These are phyloP conservation scores for Cydonia oblonga DNA, from an alignment of 331 rosid genomes.

Conservation along the genomic window DNA sequence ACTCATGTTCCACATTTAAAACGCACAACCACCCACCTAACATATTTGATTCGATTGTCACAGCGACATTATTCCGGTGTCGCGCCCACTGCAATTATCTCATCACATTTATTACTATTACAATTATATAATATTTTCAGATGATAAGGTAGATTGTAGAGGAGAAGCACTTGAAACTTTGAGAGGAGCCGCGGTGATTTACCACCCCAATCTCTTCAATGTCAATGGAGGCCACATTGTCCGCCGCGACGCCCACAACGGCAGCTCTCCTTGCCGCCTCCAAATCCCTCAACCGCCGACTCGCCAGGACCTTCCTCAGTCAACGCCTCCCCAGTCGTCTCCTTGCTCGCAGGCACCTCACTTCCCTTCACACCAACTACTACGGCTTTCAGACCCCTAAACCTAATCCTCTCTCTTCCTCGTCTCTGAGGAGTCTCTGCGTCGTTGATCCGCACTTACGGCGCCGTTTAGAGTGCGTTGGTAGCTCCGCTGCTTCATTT, in stretches of 20 bases:
- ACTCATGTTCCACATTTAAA: not conserved
- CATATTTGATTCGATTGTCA: not conserved
- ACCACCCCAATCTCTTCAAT: too few species aligned
- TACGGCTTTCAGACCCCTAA: conserved; percentile 15
- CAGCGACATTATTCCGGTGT: too few species aligned
- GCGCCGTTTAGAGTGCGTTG: conserved; percentile 32
- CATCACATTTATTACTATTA: not conserved
- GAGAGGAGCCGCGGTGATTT: too few species aligned
- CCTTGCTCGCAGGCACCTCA: conserved; percentile 25
- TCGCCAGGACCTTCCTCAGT: conserved; percentile 18
- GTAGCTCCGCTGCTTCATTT: conserved; percentile 43
- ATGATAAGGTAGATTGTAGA: too few species aligned
- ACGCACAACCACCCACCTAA: not conserved
- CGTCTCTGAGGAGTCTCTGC: conserved; percentile 17
- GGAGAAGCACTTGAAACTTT: too few species aligned
- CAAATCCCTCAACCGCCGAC: conserved; percentile 35
- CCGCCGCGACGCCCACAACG: conserved; percentile 23
- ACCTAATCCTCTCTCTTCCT: not conserved
- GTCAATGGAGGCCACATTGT: conserved; percentile 42
- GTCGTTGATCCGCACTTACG: conserved; percentile 7
- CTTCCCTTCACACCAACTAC: conserved; percentile 4
- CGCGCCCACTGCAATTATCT: not conserved
- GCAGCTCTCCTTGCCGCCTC: conserved; percentile 24
- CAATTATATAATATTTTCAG: too few species aligned
- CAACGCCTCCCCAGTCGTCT: conserved; percentile 12